Base-by-base conservation (phyloP, 179 eudicot species). In the Silene vulgaris region DNA sequence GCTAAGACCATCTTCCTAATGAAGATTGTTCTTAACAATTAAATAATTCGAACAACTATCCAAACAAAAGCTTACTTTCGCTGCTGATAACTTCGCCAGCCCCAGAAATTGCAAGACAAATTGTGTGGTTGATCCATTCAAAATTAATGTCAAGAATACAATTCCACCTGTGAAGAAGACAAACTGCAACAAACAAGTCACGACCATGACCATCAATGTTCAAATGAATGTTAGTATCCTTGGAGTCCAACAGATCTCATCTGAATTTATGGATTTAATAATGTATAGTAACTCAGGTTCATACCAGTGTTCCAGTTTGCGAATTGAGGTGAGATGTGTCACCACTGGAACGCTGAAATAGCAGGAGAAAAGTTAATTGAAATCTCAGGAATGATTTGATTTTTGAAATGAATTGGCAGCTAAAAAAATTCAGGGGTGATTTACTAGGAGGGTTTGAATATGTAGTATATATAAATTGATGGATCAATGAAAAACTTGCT, bases 141-240 rank as follows among this genome's bases (percentile, higher is more conserved):
- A 76, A 32, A 90, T 84, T 70, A 94, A 88, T n/a, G 97, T 92
- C 43, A 94, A 87, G 77, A 92, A 88, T 61, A 94, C 98, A 71
- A 92, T 88, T 67, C 98, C 98, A 66, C 98, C 98, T 26, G 98
- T 89, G 82, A 90, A 90, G 82, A 92, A 94, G 50, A 94, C 94
- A 84, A 94, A 94, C 98, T 94, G 95, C 89, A 84, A 65, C 65
- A 75, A 54, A 32, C 62, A 76, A 72, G 26, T 52, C 54, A 74
- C 26, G 30, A 20, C 48, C 64, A 26, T 26, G 57, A 82, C 52
- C 28, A 54, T 20, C 30, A 35, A 23, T 13, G 74, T 29, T 61
- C 35, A 48, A 21, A 26, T 13, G 23, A 63, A 21, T 12, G 57
- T 13, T 35, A 19, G 11, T 17, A 40, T 1, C 8, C 48, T 72